Base-by-base conservation (phyloP, 2,329 filamentous ascomycete genomes). In the Celoporthe dispersa region DNA sequence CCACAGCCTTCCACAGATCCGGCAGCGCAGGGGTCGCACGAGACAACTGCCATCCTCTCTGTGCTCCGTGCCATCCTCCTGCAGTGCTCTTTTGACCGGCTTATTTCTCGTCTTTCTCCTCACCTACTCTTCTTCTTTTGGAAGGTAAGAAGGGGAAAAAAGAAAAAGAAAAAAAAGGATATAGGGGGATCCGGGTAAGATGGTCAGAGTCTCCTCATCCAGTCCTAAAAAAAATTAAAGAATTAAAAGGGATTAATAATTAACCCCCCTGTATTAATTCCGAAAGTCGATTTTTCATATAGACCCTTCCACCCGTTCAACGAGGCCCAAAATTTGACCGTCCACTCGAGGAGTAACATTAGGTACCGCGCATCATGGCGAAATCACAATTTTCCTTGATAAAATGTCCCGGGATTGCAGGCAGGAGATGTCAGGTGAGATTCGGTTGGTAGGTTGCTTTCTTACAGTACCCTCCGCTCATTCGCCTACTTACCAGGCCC, bases 401-500 rank as follows among this genome's bases (percentile, higher is more conserved):
- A 16, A 33, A 35, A 51, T 33, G 11, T n/a, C 19, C 5, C 3
- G 5, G 44, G 22, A 48, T 9, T 9, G 16, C 2, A n/a, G 41
- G 16, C 16, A 48, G 22, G 44, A 53, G 48, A 35, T 14, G n/a
- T n/a, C n/a, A 57, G 37, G 35, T 35, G 16, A 64, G 41, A 25
- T 51, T 28, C 31, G 33, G 48, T 31, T 31, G 64, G 64, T 35
- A 19, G 16, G 37, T 39, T 22, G 31, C 19, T 33, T 4, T 11
- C 44, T 48, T 48, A 48, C 31, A 35, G 48, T 48, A 14, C 22
- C 35, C 22, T 22, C 2, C 39, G 44, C 57, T 53, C 41, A 67
- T 69, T 71, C 60, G 64, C 66, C 51, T 59, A 44, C n/a, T n/a
- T n/a, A n/a, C n/a, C 64, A 63, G 64, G 61, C 64, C 55, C 55